These are phyloP conservation scores for Elongisporangium undulatum DNA, from an alignment of 352 stramenopile genomes.

Conservation along the genomic window DNA sequence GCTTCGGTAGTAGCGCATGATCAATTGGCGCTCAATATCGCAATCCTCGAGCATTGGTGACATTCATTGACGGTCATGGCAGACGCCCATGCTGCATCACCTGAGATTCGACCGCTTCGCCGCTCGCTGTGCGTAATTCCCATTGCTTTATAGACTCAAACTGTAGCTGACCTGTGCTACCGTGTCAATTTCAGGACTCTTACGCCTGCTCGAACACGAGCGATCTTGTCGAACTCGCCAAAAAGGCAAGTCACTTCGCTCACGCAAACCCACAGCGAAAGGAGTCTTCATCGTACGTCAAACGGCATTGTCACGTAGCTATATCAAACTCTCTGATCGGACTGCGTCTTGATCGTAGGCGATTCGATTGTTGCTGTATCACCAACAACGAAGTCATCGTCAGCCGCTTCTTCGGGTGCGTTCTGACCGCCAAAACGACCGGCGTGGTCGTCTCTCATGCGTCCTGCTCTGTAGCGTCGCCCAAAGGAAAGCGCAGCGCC, in stretches of 20 bases:
- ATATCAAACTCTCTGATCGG: neutral
- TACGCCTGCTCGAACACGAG: neutral
- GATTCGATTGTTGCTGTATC: neutral
- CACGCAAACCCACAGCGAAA: neutral
- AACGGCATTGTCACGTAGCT: neutral
- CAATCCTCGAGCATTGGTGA: neutral
- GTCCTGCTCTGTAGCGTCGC: slow-evolving; percentile 2
- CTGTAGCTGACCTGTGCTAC: neutral
- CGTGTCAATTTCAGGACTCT: neutral
- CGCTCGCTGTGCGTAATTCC: neutral
- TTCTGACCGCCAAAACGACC: too few species aligned
- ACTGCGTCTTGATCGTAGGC: neutral
- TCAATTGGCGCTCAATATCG: neutral
- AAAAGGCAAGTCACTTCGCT: neutral
- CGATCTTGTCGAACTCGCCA: neutral
- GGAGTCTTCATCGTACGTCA: neutral
- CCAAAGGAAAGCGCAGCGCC: slow-evolving; percentile 17
- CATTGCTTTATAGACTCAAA: neutral
- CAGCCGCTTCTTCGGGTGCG: neutral
- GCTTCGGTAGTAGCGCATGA: neutral
- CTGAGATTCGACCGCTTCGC: neutral
- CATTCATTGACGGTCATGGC: neutral
- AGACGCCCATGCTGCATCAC: neutral
- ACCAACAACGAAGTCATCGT: neutral
- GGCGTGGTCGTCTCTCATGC: too few species aligned